Percentiles rank a stretch among this genome's conserved stretches.
phyloP scores from a whole-genome alignment of 2,329 filamentous ascomycete genomes.

The Exutisphaerella laricina region DNA sequence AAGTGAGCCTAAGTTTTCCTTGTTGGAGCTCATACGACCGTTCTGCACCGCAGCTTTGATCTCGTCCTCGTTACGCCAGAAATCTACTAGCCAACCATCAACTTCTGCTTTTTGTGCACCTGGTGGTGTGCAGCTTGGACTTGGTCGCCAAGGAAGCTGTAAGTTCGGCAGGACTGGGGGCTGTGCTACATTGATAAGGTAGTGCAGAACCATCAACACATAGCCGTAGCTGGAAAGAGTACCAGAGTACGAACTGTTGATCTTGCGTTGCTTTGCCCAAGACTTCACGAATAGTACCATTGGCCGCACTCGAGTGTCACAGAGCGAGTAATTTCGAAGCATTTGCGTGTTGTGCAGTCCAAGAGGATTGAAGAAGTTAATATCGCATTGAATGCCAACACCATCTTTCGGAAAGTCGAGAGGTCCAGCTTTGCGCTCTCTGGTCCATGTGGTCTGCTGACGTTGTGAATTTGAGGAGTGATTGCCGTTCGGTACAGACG shows the following conservation, averaged over 20 bases:
- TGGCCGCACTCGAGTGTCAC: slow-evolving; percentile 68
- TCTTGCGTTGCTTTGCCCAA: slow-evolving; percentile 79
- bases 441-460: slow-evolving; percentile 34
- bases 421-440: slow-evolving; percentile 44
- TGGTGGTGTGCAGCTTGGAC: slow-evolving; percentile 28
- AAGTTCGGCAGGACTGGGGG: slow-evolving; percentile 84
- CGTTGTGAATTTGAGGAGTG: slow-evolving; percentile 9
- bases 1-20: slow-evolving; percentile 63
- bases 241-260: slow-evolving; percentile 81
- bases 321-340: slow-evolving; percentile 74
- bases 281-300: slow-evolving; percentile 84
- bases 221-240: slow-evolving; percentile 88
- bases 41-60: slow-evolving; percentile 57
- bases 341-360: slow-evolving; percentile 79
- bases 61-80: slow-evolving; percentile 69
- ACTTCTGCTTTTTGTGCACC: slow-evolving; percentile 24
- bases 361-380: slow-evolving; percentile 83
- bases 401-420: slow-evolving; percentile 74
- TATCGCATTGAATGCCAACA: slow-evolving; percentile 81
- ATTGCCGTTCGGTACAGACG: slow-evolving; percentile 1
- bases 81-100: slow-evolving; percentile 63
- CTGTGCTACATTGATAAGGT: slow-evolving; percentile 72
- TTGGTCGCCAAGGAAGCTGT: slow-evolving; percentile 52
- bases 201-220: slow-evolving; percentile 87
- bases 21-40: slow-evolving; percentile 61